Evolutionary conservation across 257 asterid genomes (phyloP), one percentile per base, ranked within the genome.

Genomic region (Nicotiana tomentosiformis): DNA sequence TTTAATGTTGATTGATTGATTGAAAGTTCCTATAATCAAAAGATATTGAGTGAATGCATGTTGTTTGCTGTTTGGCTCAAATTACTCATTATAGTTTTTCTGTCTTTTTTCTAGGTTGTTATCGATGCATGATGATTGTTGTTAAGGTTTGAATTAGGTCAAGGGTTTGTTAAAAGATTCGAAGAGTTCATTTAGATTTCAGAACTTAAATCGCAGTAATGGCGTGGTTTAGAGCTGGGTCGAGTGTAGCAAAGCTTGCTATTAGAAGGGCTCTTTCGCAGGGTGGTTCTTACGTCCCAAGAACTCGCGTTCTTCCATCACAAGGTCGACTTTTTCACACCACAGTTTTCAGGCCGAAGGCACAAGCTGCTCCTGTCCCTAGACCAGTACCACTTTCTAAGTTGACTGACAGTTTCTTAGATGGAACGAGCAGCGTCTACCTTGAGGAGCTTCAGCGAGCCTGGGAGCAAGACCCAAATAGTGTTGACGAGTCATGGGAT

Each of bases 371-470:
- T 29, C 88, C 88, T 39, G 77, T 86, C 15, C 88, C 88, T 12
- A 83, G 83, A 12, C 61, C 88, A 61, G 88, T 86, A 51, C 88
- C 88, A 17, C 88, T 86, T 56, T 86, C 88, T 17, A 86, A 66
- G 86, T 77, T 86, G 82, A 86, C 88, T 1, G 88, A 86, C 62
- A 86, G 83, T 49, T 86, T 86, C 81, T 83, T 86, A 72, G 88
- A 86, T 80, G 88, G 88, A 62, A 86, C 88, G 29, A 86, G 88
- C 82, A 86, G 88, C 32, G 88, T 86, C 49, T 86, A 86, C 82
- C 86, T 86, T 61, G 88, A 86, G 84, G 88, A 86, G 84, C 88
- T 86, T 67, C 88, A 86, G 82, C 83, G 88, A 60, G 80, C 88
- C n/a, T 86, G 88, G 88, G 88, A 86, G 74, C 86, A 86, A 79